Evolutionary conservation across 257 asterid genomes (phyloP).

Genomic region (Ophiorrhiza pumila): DNA sequence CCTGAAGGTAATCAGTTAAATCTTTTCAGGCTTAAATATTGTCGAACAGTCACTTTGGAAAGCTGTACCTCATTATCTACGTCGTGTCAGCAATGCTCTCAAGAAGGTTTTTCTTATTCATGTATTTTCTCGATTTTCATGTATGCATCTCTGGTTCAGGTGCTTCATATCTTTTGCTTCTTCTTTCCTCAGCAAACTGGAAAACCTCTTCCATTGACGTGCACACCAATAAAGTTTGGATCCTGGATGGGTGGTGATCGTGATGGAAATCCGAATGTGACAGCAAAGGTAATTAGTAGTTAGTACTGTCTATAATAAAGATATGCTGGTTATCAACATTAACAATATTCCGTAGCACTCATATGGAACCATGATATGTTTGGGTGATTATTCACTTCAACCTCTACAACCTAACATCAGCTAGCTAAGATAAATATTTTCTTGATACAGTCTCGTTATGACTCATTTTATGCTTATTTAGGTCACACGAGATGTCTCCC

Average conservation of each 20-base stretch:
- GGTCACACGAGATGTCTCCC: slow-evolving; percentile 90
- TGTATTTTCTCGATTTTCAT: slow-evolving; percentile 19
- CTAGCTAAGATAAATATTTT: slow-evolving; percentile 1
- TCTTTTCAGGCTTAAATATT: slow-evolving; percentile 72
- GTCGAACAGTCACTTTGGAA: slow-evolving; percentile 98
- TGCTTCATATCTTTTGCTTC: slow-evolving; percentile 20
- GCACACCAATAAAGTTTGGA: slow-evolving; percentile 97
- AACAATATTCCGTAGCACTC: neutral
- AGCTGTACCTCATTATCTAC: slow-evolving; percentile 95
- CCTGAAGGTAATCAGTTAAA: slow-evolving; percentile 6
- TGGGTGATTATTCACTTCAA: neutral
- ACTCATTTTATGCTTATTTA: slow-evolving; percentile 30
- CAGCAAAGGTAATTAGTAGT: slow-evolving; percentile 65
- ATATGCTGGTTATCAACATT: neutral
- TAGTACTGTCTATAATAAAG: neutral
- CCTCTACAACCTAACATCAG: neutral
- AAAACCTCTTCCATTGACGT: slow-evolving; percentile 82
- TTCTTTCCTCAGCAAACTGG: slow-evolving; percentile 75
- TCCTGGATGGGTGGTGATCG: slow-evolving; percentile 99
- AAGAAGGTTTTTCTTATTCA: slow-evolving; percentile 58
- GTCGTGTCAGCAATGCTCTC: slow-evolving; percentile 88
- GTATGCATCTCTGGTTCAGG: slow-evolving; percentile 3
- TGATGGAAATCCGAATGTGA: slow-evolving; percentile 98
- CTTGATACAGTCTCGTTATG: slow-evolving; percentile 17
- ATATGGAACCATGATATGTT: neutral